Base-by-base conservation (phyloP, 441 rosid genomes). In the Daphne laureola region DNA sequence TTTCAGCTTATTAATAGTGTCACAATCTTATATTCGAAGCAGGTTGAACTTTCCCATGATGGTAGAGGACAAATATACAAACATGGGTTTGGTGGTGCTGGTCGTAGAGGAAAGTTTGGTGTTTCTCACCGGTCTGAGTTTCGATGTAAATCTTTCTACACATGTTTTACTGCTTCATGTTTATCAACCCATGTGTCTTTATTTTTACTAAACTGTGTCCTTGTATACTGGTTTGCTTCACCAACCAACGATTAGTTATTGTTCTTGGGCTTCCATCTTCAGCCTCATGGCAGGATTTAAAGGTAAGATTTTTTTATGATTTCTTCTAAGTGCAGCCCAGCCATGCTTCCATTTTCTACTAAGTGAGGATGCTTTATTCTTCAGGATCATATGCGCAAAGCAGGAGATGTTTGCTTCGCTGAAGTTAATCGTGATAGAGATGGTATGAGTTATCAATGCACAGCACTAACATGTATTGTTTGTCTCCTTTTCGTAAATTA, bases 251-350 rank as follows among this genome's bases (percentile, higher is more conserved):
- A 59, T 57, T 48, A 72, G 78, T 74, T 40, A 44, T 71, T 43
- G 73, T 78, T 40, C 59, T 52, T 51, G 77, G 77, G 31, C 35
- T 58, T 48, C 78, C 78, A 40, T 65, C 75, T 60, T 74, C 79
- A 25, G 79, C 83, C 59, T 78, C 83, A 47, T 78, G 83, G 83
- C 77, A 78, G 62, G 79, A 78, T 64, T 43, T 78, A 49, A 78
- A 72, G 75, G 77, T 67, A 51, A 45, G 49, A 6, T 23, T 42
- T 43, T 45, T 47, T 43, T 46, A 25, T n/a, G 41, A 42, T 14
- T 51, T 43, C 51, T 43, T 57, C 47, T 17, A 44, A 12, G 41
- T 41, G 23, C 21, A 31, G 8, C 36, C 36, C 9, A 8, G 36
- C 7, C 36, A 5, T 5, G 36, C 36, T 31, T 31, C 36, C 36